Evolutionary conservation across 2,329 filamentous ascomycete genomes (phyloP).

Genomic region (Talaromyces sp.): DNA sequence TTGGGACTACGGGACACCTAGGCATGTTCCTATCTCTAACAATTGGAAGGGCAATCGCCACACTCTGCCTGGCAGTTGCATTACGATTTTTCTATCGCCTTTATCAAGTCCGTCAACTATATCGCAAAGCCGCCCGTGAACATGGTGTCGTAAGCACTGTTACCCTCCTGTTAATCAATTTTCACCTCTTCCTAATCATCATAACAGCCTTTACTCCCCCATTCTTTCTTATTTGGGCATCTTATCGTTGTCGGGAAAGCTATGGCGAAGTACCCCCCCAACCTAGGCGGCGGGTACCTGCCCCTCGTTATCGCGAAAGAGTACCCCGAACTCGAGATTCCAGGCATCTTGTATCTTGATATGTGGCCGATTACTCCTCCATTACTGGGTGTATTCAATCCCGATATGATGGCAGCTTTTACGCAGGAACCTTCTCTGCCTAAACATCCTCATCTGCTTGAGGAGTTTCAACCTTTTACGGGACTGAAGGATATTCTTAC

Average conservation of each 20-base stretch:
- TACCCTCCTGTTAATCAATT: too few relatives aligned
- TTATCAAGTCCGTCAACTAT: background rate
- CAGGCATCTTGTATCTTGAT: background rate
- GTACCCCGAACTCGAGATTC: background rate
- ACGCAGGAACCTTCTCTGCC: background rate
- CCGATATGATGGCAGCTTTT: constrained; percentile 1
- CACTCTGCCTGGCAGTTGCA: background rate
- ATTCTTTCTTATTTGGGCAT: constrained; percentile 1
- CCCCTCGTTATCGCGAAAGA: background rate
- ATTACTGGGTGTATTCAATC: background rate
- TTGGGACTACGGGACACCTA: too few relatives aligned
- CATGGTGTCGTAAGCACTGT: constrained; percentile 1
- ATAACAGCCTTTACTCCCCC: background rate
- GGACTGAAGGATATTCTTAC: background rate
- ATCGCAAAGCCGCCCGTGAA: background rate
- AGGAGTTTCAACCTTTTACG: constrained; percentile 1
- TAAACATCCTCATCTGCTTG: background rate
- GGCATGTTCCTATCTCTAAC: too few relatives aligned
- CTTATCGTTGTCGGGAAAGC: background rate
- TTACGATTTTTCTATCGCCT: background rate
- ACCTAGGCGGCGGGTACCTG: background rate
- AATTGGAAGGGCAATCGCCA: background rate
- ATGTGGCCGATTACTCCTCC: background rate
- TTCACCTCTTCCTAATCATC: background rate
- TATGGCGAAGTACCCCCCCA: background rate